A percentile compares a stretch with the other conserved stretches of the same genome.
phyloP scores from a whole-genome alignment of 1,284 basidiomycete species.

The Ustilago trichophora region DNA sequence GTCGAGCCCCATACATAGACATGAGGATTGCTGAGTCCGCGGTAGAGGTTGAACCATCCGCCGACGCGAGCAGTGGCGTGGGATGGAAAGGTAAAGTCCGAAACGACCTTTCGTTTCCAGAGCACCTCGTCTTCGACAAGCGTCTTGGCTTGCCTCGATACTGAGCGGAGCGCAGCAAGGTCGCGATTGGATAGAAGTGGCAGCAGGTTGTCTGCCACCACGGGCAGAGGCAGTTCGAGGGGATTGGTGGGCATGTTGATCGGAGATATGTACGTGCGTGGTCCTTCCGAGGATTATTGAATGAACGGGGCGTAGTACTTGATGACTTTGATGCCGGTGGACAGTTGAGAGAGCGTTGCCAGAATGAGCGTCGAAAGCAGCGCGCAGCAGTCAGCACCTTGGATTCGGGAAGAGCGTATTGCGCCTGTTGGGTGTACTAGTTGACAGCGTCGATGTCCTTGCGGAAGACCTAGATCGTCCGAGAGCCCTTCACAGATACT shows the following conservation, averaged over 20 bases:
- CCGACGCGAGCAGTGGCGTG: slow-evolving; percentile 30
- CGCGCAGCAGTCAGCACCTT: too few species aligned
- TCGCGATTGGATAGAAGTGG: slow-evolving; percentile 28
- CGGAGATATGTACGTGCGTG: not conserved
- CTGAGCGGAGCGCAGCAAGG: slow-evolving; percentile 21
- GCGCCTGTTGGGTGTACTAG: too few species aligned
- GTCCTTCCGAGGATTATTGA: too few species aligned
- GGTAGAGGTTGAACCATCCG: slow-evolving; percentile 47
- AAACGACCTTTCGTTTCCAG: slow-evolving; percentile 37
- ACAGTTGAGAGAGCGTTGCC: too few species aligned
- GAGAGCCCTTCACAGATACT: too few species aligned
- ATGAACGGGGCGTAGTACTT: too few species aligned
- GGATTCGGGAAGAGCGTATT: too few species aligned
- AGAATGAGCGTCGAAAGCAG: too few species aligned
- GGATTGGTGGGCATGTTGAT: slow-evolving; percentile 3
- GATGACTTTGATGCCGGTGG: too few species aligned
- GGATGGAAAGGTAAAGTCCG: slow-evolving; percentile 46
- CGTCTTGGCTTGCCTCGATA: slow-evolving; percentile 11
- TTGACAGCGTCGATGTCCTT: too few species aligned
- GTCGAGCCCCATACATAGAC: slow-evolving; percentile 46
- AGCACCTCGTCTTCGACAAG: slow-evolving; percentile 35
- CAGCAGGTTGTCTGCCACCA: slow-evolving; percentile 32
- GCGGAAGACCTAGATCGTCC: too few species aligned
- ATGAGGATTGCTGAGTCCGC: slow-evolving; percentile 26
- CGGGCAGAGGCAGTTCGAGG: slow-evolving; percentile 24